phyloP scores from a whole-genome alignment of 2,329 filamentous ascomycete species.

The Magnaporthiopsis rhizophila region DNA sequence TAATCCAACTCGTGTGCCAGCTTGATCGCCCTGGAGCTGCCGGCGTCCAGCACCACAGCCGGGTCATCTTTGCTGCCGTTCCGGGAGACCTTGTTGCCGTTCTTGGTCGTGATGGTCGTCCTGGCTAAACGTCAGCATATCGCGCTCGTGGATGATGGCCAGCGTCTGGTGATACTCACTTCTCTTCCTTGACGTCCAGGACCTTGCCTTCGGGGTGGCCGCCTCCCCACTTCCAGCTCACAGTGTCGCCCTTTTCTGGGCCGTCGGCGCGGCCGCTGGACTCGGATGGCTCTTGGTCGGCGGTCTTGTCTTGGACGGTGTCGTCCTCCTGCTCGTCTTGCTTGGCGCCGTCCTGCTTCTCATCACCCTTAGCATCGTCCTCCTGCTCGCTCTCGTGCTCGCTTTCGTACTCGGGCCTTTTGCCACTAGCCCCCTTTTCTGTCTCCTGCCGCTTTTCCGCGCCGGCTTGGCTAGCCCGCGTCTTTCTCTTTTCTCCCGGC shows the following conservation, averaged over 20 bases:
- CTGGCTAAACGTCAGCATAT: slow-evolving; percentile 13
- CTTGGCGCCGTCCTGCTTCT: too few relatives aligned
- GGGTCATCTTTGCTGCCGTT: slow-evolving; percentile 32
- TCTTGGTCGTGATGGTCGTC: slow-evolving; percentile 31
- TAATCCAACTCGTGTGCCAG: slow-evolving; percentile 29
- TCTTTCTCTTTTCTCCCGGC: background rate
- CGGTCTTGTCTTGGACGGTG: too few relatives aligned
- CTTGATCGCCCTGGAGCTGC: slow-evolving; percentile 35
- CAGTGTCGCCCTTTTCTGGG: slow-evolving; percentile 27
- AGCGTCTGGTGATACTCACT: slow-evolving; percentile 22
- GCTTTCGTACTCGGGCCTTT: background rate
- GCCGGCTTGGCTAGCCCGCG: background rate
- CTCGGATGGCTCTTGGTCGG: too few relatives aligned
- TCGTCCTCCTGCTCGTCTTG: too few relatives aligned
- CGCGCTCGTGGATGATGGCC: background rate
- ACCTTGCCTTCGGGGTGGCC: slow-evolving; percentile 36
- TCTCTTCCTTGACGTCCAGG: slow-evolving; percentile 31
- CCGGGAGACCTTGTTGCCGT: slow-evolving; percentile 31
- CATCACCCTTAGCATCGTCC: too few relatives aligned
- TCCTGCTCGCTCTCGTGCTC: background rate
- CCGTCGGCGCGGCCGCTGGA: slow-evolving; percentile 2
- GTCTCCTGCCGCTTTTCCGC: background rate
- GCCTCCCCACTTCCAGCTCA: slow-evolving; percentile 38
- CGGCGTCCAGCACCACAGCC: slow-evolving; percentile 33
- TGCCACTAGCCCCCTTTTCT: background rate